Evolutionary conservation across 129 eudicot genomes (phyloP).

Genomic region (Smallanthus sonchifolius): DNA sequence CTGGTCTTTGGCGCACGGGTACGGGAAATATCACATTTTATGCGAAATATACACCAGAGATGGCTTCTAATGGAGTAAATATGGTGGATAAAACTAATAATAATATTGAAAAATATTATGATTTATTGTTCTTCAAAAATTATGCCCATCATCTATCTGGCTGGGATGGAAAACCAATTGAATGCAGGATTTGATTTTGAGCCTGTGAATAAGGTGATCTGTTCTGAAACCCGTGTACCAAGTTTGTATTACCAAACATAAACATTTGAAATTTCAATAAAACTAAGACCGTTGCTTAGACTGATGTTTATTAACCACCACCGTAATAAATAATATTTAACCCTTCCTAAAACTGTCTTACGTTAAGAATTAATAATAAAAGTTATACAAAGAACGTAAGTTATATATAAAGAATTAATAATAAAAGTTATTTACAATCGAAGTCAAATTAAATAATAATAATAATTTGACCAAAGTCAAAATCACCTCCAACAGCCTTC

Average conservation of each 20-base stretch:
- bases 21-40: constrained; percentile 69
- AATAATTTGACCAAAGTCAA: too few species aligned
- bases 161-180: constrained; percentile 39
- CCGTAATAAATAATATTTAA: neutral
- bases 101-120: too few species aligned
- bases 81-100: too few species aligned
- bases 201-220: constrained; percentile 45
- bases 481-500: too few species aligned
- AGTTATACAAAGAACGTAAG: too few species aligned
- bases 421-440: too few species aligned
- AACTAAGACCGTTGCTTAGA: constrained; percentile 29
- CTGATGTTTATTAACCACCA: constrained; percentile 22
- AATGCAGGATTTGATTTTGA: constrained; percentile 34
- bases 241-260: constrained; percentile 43
- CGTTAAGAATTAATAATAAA: too few species aligned
- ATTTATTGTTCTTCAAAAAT: too few species aligned
- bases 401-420: too few species aligned
- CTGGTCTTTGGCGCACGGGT: constrained; percentile 95
- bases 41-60: constrained; percentile 32
- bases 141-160: constrained; percentile 45
- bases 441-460: too few species aligned
- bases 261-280: constrained; percentile 47
- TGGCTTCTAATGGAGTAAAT: too few species aligned
- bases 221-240: constrained; percentile 50
- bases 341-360: neutral